Conservation (phyloP, 2,329 filamentous ascomycete genomes). For the Talaromyces sp. region DNA sequence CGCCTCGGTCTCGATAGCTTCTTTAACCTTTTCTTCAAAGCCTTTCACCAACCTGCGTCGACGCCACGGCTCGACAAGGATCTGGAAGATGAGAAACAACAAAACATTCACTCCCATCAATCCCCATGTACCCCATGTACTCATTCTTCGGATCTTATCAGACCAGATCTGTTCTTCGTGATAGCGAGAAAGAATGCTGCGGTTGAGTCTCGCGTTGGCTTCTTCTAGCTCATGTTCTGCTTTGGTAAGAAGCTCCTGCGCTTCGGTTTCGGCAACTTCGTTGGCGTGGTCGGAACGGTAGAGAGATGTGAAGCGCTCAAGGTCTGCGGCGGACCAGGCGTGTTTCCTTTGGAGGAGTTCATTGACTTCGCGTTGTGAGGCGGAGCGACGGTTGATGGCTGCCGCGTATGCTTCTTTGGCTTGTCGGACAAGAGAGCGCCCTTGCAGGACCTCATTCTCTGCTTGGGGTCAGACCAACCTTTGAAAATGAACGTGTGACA, state of each 20-base stretch:
- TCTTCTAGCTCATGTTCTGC: slow-evolving; percentile 79
- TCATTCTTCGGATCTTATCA: slow-evolving; percentile 92
- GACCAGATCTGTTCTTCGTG: slow-evolving; percentile 99
- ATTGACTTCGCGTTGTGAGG: slow-evolving; percentile 92
- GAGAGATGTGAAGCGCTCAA: slow-evolving; percentile 90
- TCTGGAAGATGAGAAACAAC: slow-evolving; percentile 79
- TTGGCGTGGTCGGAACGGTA: slow-evolving; percentile 92
- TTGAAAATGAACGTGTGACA: not conserved
- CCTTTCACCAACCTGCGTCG: slow-evolving; percentile 74
- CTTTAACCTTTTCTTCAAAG: slow-evolving; percentile 72
- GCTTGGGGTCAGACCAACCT: slow-evolving; percentile 3
- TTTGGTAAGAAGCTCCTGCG: slow-evolving; percentile 67
- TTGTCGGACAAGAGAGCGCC: slow-evolving; percentile 64
- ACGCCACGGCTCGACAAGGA: slow-evolving; percentile 91
- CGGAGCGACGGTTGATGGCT: slow-evolving; percentile 78
- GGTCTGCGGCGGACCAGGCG: slow-evolving; percentile 78
- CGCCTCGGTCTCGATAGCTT: slow-evolving; percentile 65
- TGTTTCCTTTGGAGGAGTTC: slow-evolving; percentile 91
- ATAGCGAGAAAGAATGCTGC: slow-evolving; percentile 83
- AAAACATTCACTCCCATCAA: slow-evolving; percentile 96
- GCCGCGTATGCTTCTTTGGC: slow-evolving; percentile 75
- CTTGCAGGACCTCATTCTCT: slow-evolving; percentile 52
- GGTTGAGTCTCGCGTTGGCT: slow-evolving; percentile 69
- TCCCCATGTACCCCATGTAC: slow-evolving; percentile 97
- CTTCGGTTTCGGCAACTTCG: slow-evolving; percentile 73